These are phyloP conservation scores for Vigna unguiculata DNA, from an alignment of 306 rosid genomes.

Conservation along the genomic window DNA sequence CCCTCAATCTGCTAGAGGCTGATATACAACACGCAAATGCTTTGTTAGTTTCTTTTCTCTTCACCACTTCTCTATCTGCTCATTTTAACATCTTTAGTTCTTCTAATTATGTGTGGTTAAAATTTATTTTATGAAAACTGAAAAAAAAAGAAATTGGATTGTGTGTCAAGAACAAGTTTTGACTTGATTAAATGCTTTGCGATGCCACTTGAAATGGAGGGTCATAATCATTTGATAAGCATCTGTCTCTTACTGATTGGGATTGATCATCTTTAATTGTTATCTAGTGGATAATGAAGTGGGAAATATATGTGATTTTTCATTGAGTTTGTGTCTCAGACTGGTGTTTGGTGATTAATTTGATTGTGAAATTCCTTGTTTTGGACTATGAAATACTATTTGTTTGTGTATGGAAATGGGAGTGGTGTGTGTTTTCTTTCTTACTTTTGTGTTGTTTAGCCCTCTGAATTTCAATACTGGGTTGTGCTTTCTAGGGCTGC, in stretches of 20 bases:
- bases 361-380: constrained; percentile 21
- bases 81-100: background rate
- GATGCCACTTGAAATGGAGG: constrained; percentile 13
- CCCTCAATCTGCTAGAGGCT: constrained; percentile 78
- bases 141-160: background rate
- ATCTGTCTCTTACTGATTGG: background rate
- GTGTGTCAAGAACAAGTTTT: background rate
- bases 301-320: background rate
- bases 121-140: background rate
- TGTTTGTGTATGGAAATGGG: background rate
- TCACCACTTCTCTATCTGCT: background rate
- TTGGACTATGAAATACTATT: background rate
- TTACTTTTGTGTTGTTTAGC: background rate
- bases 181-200: constrained; percentile 12
- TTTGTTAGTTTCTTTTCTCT: constrained; percentile 61
- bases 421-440: background rate
- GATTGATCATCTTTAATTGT: constrained; percentile 19
- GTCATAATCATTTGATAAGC: background rate
- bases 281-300: constrained; percentile 1
- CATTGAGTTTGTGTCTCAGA: constrained; percentile 1
- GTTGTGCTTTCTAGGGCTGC: constrained; percentile 78
- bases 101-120: background rate
- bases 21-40: constrained; percentile 96
- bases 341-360: constrained; percentile 29
- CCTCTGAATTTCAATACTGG: constrained; percentile 47